Conservation (phyloP, 75 land plant species). For the Pseudotsuga menziesii region DNA sequence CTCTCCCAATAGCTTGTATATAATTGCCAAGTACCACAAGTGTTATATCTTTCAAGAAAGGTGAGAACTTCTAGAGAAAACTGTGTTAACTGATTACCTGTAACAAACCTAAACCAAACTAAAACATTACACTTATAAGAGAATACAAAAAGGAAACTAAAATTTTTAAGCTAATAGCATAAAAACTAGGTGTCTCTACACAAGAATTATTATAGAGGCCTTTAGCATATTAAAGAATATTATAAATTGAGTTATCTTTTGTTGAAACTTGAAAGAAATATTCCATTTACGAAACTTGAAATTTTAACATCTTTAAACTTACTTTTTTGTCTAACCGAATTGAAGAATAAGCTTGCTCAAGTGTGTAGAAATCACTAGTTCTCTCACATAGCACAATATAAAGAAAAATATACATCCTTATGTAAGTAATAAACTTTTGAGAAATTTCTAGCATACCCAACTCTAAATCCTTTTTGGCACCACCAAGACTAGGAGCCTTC, state of each 20-base stretch:
- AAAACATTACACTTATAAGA: background rate
- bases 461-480: slow-evolving; percentile 59
- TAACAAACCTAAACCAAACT: slow-evolving; percentile 3
- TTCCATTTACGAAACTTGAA: too few relatives aligned
- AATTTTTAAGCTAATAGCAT: background rate
- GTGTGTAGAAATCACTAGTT: slow-evolving; percentile 69
- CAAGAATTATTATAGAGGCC: too few relatives aligned
- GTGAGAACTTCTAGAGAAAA: slow-evolving; percentile 65
- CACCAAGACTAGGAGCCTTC: slow-evolving; percentile 47
- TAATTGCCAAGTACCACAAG: slow-evolving; percentile 83
- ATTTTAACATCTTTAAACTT: background rate
- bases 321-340: slow-evolving; percentile 87
- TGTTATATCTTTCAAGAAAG: slow-evolving; percentile 88
- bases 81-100: background rate
- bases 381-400: slow-evolving; percentile 80
- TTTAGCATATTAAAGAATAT: too few relatives aligned
- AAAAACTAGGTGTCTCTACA: background rate
- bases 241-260: too few relatives aligned
- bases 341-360: slow-evolving; percentile 83
- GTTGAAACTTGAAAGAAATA: too few relatives aligned
- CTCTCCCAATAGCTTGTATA: slow-evolving; percentile 55
- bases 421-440: slow-evolving; percentile 93
- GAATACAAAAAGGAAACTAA: slow-evolving; percentile 2
- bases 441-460: slow-evolving; percentile 93
- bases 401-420: slow-evolving; percentile 78